These are phyloP conservation scores for Pouteria campechiana DNA, from an alignment of 179 eudicot species.

Conservation along the genomic window DNA sequence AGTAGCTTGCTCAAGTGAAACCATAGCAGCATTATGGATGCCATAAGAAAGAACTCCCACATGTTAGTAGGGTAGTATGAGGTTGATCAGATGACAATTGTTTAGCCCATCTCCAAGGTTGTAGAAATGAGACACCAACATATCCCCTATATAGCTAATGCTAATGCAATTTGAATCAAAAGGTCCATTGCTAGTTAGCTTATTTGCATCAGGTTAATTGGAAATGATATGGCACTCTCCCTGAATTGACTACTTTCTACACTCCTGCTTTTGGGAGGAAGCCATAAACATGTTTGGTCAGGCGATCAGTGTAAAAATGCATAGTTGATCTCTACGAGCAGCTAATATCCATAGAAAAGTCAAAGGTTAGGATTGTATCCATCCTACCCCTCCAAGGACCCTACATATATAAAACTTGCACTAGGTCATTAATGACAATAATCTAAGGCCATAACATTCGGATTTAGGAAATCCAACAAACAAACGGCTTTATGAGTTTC, in stretches of 20 bases:
- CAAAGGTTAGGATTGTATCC: too few species aligned
- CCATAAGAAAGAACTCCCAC: conserved; percentile 29
- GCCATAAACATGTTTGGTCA: conserved; percentile 42
- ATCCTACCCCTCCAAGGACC: too few species aligned
- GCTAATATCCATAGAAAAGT: too few species aligned
- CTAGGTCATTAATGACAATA: too few species aligned
- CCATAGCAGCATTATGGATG: conserved; percentile 94
- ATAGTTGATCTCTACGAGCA: too few species aligned
- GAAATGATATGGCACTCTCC: conserved; percentile 12
- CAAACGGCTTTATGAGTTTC: too few species aligned
- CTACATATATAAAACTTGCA: too few species aligned
- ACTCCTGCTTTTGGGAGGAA: conserved; percentile 5
- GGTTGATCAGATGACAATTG: too few species aligned
- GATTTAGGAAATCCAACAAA: too few species aligned
- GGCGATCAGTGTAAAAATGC: too few species aligned
- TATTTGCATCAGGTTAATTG: conserved; percentile 9
- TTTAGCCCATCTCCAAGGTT: conserved; percentile 71
- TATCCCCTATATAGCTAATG: conserved; percentile 9
- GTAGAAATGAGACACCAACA: conserved; percentile 45
- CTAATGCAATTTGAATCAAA: conserved; percentile 8
- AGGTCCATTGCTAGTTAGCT: conserved; percentile 6
- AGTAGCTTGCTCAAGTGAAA: conserved; percentile 75
- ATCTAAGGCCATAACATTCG: too few species aligned
- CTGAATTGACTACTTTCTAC: conserved; percentile 8
- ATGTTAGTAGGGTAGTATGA: too few species aligned